Base-by-base conservation (phyloP, 2,329 filamentous ascomycete genomes). In the Polychaeton citri region DNA sequence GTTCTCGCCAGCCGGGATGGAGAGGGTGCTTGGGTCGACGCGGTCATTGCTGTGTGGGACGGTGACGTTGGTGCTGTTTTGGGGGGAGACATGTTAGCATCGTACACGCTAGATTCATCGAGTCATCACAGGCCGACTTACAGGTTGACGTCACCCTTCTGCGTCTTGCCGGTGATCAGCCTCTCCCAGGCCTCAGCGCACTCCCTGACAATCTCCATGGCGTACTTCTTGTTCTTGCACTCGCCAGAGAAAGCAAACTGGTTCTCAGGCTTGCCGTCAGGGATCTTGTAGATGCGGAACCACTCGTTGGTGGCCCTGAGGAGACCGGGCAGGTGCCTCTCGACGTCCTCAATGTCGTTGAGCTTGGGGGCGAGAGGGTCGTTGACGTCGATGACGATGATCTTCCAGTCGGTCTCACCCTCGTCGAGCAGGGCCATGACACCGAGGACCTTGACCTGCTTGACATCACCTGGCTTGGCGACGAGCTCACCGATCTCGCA, bases 211-310 rank as follows among this genome's bases (percentile, higher is more conserved):
- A 98, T 83, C 46, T 98, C 90, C 63, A 81, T 81, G 62, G 90
- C 90, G 65, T 96, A 95, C 81, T 81, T 85, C 79, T 87, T 93
- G 80, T 98, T 98, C 81, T 98, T 98, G 83, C 88, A 96, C 74
- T 98, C 90, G 71, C 90, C 90, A 41, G 87, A 95, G 74, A 98
- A 98, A 57, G 90, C 90, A 60, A 98, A 98, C 72, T 96, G 90
- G 79, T 98, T 98, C 81, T 98, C 90, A 55, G 88, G 87, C 86
- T 98, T 98, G 74, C 90, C 90, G 61, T 98, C 90, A 60, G 90
- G 90, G 68, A 98, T 98, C 76, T 98, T 98, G 81, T 98, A 98
- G 77, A 98, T 98, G 65, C 90, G 86, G 86, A 98, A 98, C 90
- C 90, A 98, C 74, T 98, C 90, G 61, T 98, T 98, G 61, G 88